A percentile compares a stretch with the other conserved stretches of the same genome.
Conservation (phyloP, 176 grass and related monocot species). For the Carex scoparia region DNA sequence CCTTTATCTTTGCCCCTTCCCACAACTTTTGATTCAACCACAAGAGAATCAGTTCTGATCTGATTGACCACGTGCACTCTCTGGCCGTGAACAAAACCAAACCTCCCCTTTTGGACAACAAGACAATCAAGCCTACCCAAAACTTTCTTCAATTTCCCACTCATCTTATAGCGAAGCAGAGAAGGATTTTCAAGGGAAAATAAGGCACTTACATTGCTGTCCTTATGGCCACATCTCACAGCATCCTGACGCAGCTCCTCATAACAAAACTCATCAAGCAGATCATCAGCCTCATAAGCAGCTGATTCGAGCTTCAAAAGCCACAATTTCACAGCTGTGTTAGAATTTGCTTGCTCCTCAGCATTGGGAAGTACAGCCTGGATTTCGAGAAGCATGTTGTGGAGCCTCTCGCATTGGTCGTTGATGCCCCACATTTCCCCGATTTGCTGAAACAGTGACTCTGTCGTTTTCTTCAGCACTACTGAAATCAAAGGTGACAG, state of each 20-base stretch:
- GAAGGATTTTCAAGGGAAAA: not conserved
- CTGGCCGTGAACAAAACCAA: not conserved
- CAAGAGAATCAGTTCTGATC: not conserved
- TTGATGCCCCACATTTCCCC: conserved; percentile 9
- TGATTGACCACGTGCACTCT: not conserved
- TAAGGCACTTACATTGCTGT: not conserved
- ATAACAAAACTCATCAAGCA: conserved; percentile 37
- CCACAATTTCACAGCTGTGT: not conserved
- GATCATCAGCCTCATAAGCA: conserved; percentile 33
- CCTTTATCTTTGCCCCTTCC: conserved; percentile 27
- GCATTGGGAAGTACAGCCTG: conserved; percentile 12
- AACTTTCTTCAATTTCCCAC: conserved; percentile 24
- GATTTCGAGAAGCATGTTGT: not conserved
- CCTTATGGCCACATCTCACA: not conserved
- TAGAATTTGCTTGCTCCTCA: not conserved
- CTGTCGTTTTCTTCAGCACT: not conserved
- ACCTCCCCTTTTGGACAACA: not conserved
- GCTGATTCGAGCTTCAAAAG: conserved; percentile 21
- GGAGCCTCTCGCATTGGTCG: not conserved
- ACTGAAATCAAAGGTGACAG: not conserved
- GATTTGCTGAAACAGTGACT: not conserved
- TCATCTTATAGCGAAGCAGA: conserved; percentile 13
- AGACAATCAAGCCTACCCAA: not conserved
- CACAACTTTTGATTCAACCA: conserved; percentile 20
- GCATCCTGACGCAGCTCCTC: conserved; percentile 27